Conservation (phyloP, 345 rosid species). For the Adansonia digitata region DNA sequence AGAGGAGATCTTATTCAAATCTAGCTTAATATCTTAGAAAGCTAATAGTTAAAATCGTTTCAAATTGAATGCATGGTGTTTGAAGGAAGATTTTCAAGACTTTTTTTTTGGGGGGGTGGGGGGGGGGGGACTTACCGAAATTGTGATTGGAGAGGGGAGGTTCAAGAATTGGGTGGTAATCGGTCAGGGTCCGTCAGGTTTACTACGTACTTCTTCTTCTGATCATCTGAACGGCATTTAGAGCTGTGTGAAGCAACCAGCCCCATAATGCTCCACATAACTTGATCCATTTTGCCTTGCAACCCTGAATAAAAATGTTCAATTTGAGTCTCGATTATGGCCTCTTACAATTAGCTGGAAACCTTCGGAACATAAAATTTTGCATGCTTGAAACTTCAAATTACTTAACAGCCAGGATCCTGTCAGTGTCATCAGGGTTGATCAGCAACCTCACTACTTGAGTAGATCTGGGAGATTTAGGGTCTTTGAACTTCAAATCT, state of each 20-base stretch:
- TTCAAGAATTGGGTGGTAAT: constrained; percentile 33
- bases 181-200: constrained; percentile 21
- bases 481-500: constrained; percentile 34
- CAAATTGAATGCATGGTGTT: not conserved
- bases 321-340: not conserved
- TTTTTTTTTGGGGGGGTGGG: not conserved
- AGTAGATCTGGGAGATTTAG: constrained; percentile 31
- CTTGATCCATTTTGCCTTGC: constrained; percentile 23
- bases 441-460: constrained; percentile 38
- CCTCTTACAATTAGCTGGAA: too few species aligned
- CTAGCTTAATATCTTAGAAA: too few species aligned
- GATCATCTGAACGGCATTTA: constrained; percentile 5
- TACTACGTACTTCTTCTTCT: constrained; percentile 24
- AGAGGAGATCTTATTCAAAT: not conserved
- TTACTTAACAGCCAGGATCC: constrained; percentile 25
- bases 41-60: too few species aligned
- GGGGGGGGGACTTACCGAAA: constrained; percentile 40
- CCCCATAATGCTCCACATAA: constrained; percentile 24
- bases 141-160: constrained; percentile 35
- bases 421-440: constrained; percentile 22
- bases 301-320: constrained; percentile 22
- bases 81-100: not conserved
- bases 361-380: not conserved
- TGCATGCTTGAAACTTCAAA: not conserved
- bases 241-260: constrained; percentile 19